These are phyloP conservation scores for Astragalus glycyphyllos DNA, from an alignment of 306 rosid species.

Conservation along the genomic window DNA sequence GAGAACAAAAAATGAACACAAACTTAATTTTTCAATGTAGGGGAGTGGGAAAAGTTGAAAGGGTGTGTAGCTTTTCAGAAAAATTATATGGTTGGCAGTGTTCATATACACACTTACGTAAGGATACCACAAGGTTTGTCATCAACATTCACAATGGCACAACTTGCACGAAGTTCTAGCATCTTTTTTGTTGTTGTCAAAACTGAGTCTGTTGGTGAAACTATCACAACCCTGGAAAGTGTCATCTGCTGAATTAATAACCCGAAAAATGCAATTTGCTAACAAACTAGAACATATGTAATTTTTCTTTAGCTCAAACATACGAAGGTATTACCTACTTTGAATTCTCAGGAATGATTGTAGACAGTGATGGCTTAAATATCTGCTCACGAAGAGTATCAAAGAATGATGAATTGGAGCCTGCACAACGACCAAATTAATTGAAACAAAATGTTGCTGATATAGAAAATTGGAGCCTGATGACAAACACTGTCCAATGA, in stretches of 20 bases:
- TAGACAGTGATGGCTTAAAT: constrained; percentile 92
- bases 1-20: not conserved
- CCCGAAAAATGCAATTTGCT: constrained; percentile 9
- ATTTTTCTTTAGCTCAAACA: constrained; percentile 33
- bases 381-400: constrained; percentile 86
- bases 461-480: constrained; percentile 2
- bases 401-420: constrained; percentile 78
- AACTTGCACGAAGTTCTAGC: constrained; percentile 73
- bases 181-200: constrained; percentile 75
- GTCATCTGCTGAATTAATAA: constrained; percentile 40
- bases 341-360: constrained; percentile 87
- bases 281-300: constrained; percentile 2
- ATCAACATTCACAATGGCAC: constrained; percentile 77
- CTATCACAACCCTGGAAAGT: constrained; percentile 74
- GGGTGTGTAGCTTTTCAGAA: not conserved
- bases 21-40: not conserved
- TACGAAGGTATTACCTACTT: constrained; percentile 91
- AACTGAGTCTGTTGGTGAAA: constrained; percentile 77
- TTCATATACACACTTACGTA: constrained; percentile 63
- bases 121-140: constrained; percentile 86
- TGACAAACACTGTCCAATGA: constrained; percentile 35
- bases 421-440: constrained; percentile 55
- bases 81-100: not conserved
- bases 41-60: constrained; percentile 7
- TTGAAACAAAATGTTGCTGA: not conserved